Evolutionary conservation across 2,329 filamentous ascomycete genomes (phyloP), one percentile per base, ranked within the genome.

Genomic region (Dactylellina haptotyla): DNA sequence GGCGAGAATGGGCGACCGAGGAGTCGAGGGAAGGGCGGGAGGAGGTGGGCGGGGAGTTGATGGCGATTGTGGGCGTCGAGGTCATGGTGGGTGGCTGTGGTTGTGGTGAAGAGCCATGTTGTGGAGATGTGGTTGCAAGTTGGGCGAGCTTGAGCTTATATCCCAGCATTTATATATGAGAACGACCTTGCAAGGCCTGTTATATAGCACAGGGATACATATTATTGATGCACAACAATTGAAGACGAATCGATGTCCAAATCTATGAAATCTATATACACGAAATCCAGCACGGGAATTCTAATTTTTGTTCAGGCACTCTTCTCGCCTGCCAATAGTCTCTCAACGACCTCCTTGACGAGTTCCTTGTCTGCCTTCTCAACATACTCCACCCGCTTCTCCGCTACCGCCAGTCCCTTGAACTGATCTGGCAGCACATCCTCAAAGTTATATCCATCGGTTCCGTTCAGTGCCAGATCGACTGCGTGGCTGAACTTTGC

Each of bases 401-500:
- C 89, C 82, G 89, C 88, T 78, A 88, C 83, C 79, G 93, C 88
- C 0, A 97, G 83, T 0, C 90, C 93, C 39, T 90, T 83, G 79
- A 97, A 95, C 82, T 97, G 90, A 64, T 86, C 81, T 0, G 94
- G 93, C 54, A 96, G 84, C 1, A 97, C 90, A 75, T 85, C 81
- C 37, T 87, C 84, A 79, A 96, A 96, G 77, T 87, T 85, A 78
- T 95, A 97, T 0, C 86, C 88, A n/a, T 85, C 80, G 79, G 91
- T 85, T 6, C 86, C 86, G 75, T 88, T 86, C 71, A 98, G 84
- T 0, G 94, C 93, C 51, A 90, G 80, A 77, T 93, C 90, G 1
- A 99, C 94, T 0, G 93, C 93, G 30, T 87, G 87, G 0, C 90
- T 88, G 79, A 99, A 99, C 82, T 99, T 99, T 75, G 94, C 95